These are phyloP conservation scores for Trypanosomatidae sp. DNA, from an alignment of 208 protist genomes.

Conservation along the genomic window DNA sequence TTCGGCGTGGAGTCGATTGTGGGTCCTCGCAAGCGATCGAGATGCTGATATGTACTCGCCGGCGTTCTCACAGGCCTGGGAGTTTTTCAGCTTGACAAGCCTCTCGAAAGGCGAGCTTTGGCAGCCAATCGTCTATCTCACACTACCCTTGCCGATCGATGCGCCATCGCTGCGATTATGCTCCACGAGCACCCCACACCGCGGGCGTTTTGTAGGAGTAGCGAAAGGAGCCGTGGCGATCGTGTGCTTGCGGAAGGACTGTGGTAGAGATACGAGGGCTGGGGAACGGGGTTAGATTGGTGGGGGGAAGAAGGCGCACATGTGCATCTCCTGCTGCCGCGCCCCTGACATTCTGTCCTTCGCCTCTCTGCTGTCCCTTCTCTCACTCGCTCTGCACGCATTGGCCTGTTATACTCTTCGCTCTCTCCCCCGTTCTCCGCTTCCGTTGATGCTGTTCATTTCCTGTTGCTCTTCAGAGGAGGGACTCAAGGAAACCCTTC, in stretches of 20 bases:
- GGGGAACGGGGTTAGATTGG: neutral
- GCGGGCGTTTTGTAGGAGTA: neutral
- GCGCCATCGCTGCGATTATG: neutral
- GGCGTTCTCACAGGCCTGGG: neutral
- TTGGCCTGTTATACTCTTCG: neutral
- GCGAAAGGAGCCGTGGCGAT: neutral
- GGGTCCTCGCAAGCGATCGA: slow-evolving; percentile 25
- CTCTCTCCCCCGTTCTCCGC: neutral
- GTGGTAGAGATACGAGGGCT: neutral
- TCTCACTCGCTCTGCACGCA: neutral
- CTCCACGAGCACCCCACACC: neutral
- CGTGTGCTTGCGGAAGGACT: neutral
- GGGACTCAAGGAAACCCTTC: too few relatives aligned
- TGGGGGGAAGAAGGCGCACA: neutral
- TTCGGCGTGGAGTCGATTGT: slow-evolving; percentile 67
- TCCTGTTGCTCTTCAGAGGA: neutral
- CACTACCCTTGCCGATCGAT: neutral
- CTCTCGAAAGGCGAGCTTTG: too few relatives aligned
- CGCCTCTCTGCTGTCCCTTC: neutral
- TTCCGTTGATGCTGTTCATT: neutral
- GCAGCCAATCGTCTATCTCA: neutral
- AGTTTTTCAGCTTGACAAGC: neutral
- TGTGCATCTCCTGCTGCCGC: neutral
- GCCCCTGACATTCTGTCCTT: neutral
- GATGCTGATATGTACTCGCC: slow-evolving; percentile 2